Conservation (phyloP, 768 basidiomycete genomes). For the Russula ochroleuca region DNA sequence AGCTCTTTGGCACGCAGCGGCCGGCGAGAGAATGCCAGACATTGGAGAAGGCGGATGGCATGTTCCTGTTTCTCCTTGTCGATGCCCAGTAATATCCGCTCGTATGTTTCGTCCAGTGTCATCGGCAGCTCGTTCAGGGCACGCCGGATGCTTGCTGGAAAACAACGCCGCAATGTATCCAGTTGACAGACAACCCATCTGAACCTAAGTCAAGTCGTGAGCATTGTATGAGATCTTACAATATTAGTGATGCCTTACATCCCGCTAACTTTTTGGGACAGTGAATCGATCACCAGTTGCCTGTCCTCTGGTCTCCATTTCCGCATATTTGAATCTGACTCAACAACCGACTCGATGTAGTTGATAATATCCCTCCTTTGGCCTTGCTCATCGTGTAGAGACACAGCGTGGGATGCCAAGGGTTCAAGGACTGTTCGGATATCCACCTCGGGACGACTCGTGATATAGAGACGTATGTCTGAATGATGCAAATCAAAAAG, state of each 20-base stretch:
- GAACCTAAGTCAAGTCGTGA: background rate
- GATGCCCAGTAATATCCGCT: too few relatives aligned
- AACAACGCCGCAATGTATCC: background rate
- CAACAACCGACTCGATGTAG: background rate
- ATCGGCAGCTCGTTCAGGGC: background rate
- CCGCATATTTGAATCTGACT: background rate
- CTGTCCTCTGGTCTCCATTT: background rate
- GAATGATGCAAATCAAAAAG: background rate
- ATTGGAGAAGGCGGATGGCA: background rate
- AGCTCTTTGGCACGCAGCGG: background rate
- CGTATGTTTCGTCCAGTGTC: background rate
- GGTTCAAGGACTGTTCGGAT: background rate
- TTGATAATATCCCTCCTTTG: background rate
- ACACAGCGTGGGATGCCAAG: background rate
- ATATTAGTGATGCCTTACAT: background rate
- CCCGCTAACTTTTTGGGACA: background rate
- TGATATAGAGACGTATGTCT: background rate
- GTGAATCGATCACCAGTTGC: background rate
- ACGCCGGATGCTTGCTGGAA: background rate
- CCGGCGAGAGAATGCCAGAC: background rate
- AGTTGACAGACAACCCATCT: background rate
- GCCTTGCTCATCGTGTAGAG: background rate
- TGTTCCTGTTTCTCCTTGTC: background rate
- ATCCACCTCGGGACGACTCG: constrained; percentile 1
- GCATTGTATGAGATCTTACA: background rate